A percentile compares a stretch with the other conserved stretches of the same genome.
phyloP scores from a whole-genome alignment of 495 filamentous ascomycete genomes.

The Rhizodiscina lignyota region DNA sequence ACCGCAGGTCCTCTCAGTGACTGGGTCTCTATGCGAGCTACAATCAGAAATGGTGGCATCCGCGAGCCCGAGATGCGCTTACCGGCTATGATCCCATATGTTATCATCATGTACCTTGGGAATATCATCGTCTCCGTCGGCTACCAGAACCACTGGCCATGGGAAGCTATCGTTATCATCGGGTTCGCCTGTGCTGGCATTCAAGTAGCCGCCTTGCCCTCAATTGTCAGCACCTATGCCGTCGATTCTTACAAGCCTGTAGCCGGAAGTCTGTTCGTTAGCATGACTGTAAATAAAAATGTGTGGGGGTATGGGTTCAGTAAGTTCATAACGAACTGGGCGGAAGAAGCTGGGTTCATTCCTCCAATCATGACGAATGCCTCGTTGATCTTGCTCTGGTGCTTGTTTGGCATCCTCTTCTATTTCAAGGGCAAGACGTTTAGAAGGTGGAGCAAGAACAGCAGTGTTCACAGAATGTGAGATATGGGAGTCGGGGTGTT shows the following conservation, averaged over 20 bases:
- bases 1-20: conserved; percentile 45
- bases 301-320: conserved; percentile 24
- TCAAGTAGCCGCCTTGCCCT: conserved; percentile 39
- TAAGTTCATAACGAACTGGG: conserved; percentile 3
- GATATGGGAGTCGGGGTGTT: no score
- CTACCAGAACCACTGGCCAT: conserved; percentile 39
- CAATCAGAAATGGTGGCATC: conserved; percentile 40
- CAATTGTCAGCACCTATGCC: conserved; percentile 32
- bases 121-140: conserved; percentile 45
- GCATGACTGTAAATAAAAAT: conserved; percentile 26
- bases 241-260: conserved; percentile 45
- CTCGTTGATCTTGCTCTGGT: conserved; percentile 33
- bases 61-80: conserved; percentile 57
- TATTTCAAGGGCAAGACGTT: conserved; percentile 41
- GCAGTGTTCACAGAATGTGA: conserved; percentile 35
- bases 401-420: conserved; percentile 35
- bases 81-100: conserved; percentile 41
- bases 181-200: conserved; percentile 38
- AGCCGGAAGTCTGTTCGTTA: conserved; percentile 22
- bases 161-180: conserved; percentile 35
- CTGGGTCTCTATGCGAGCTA: conserved; percentile 39
- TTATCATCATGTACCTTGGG: conserved; percentile 39
- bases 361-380: conserved; percentile 22
- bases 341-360: conserved; percentile 5
- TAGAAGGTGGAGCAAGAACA: conserved; percentile 35